Percentiles rank a stretch among this genome's conserved stretches.
These are phyloP conservation scores for Mycena filopes DNA, from an alignment of 768 basidiomycete genomes.

Conservation along the genomic window DNA sequence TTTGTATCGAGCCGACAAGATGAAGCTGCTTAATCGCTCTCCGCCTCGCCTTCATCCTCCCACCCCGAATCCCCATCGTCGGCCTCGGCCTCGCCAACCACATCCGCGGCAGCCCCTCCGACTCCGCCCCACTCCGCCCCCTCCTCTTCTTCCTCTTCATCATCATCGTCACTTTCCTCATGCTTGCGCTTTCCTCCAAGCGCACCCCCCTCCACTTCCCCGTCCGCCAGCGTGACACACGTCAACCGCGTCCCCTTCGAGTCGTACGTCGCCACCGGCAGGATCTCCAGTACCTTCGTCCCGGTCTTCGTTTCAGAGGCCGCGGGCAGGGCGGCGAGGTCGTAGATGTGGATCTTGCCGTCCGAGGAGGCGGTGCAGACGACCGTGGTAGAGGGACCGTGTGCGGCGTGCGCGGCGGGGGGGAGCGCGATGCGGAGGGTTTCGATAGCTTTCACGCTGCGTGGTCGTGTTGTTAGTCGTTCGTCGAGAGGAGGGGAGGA, in stretches of 20 bases:
- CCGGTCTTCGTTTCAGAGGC: neutral
- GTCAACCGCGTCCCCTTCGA: conserved; percentile 89
- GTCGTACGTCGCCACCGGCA: conserved; percentile 77
- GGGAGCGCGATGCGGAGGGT: conserved; percentile 72
- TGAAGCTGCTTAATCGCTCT: conserved; percentile 34
- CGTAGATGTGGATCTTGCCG: conserved; percentile 83
- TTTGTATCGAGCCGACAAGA: too few relatives aligned
- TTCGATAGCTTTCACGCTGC: conserved; percentile 85
- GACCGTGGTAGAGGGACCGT: conserved; percentile 61
- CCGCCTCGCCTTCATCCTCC: conserved; percentile 43
- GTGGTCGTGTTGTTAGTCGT: neutral
- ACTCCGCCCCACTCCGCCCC: conserved; percentile 37
- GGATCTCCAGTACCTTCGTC: conserved; percentile 48
- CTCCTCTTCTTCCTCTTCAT: conserved; percentile 42
- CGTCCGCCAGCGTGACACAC: conserved; percentile 72
- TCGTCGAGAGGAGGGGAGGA: neutral
- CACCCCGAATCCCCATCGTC: conserved; percentile 42
- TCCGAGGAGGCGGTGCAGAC: conserved; percentile 90
- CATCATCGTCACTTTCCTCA: conserved; percentile 47
- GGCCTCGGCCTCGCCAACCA: conserved; percentile 34
- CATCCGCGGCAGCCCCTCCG: conserved; percentile 11
- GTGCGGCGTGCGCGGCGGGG: conserved; percentile 38
- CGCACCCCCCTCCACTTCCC: conserved; percentile 40
- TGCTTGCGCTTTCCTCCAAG: conserved; percentile 46
- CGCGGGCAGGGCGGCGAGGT: conserved; percentile 64